These are phyloP conservation scores for Perkinsus chesapeaki DNA, from an alignment of 169 alveolate genomes.

Conservation along the genomic window DNA sequence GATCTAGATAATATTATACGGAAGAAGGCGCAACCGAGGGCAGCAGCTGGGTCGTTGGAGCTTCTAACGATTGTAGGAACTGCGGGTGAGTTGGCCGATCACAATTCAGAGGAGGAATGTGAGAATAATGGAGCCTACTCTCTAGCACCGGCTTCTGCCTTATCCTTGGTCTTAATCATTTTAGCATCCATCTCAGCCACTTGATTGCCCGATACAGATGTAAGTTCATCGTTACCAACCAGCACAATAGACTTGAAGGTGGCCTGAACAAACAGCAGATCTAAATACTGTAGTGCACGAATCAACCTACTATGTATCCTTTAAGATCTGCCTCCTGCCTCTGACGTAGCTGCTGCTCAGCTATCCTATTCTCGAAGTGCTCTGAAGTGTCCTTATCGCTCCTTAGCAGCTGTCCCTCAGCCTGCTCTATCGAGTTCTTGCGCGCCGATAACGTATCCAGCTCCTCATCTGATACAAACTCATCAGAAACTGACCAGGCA, in stretches of 20 bases:
- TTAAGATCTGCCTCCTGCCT: not conserved
- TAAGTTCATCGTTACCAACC: not conserved
- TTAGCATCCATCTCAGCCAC: not conserved
- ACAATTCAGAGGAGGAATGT: no score
- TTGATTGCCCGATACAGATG: not conserved
- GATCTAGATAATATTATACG: no score
- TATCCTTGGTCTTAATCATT: not conserved
- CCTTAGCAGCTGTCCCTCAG: not conserved
- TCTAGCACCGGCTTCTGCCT: not conserved
- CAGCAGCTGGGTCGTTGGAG: no score
- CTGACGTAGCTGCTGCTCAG: not conserved
- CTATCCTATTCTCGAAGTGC: not conserved
- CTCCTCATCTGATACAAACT: not conserved
- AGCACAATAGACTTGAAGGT: not conserved
- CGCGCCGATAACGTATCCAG: not conserved
- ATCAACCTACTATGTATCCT: not conserved
- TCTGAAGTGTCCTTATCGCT: not conserved
- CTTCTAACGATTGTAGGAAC: no score
- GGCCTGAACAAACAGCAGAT: not conserved
- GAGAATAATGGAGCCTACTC: no score
- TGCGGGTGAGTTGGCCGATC: no score
- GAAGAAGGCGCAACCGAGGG: no score
- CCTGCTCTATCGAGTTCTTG: not conserved
- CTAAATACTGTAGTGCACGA: not conserved
- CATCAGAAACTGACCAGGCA: no score